Base-by-base conservation (phyloP, 1,284 basidiomycete species). In the Coriolopsis trogii region DNA sequence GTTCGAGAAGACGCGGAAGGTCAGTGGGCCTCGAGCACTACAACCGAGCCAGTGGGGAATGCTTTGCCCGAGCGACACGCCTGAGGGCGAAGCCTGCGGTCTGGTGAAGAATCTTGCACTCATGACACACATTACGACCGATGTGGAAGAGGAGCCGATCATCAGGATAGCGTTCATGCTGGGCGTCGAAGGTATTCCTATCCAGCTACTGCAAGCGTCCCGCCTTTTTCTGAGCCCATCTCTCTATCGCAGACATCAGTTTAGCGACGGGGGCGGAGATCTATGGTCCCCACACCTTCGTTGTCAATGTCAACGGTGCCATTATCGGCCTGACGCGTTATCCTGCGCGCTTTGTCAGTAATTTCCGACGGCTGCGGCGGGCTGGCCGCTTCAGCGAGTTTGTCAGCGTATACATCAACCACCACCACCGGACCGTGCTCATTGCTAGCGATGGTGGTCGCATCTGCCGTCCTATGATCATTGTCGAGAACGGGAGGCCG, bases 31-130 rank as follows among this genome's bases (percentile, higher is more conserved):
- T 23, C 86, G 97, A 67, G 96, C 97, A 12, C 74, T 99, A 56
- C 97, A 99, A 70, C 95, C 97, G 9, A 93, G 89, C 77, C 97
- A 99, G 73, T 99, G 98, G 98, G 98, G 97, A 37, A 95, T 99
- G 82, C 77, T 99, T 20, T 99, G 97, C 73, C 93, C 97, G 0
- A 95, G 93, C 66, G 97, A 99, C 72, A 99, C 98, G 3, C 97
- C 97, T 0, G 97, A 99, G 85, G 98, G 97, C 67, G 97, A 99
- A 73, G 97, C 97, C 6, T 99, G 97, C 68, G 97, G 97, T 45
- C 76, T 99, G 53, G 98, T 99, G 42, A 99, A 99, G 78, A 99
- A 99, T 71, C 75, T 99, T 51, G 98, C 97, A 2, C 80, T 99
- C 36, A 99, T 99, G 95, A 99, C 98, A 3, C 98, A 99, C 71